Base-by-base conservation (phyloP, 352 stramenopile genomes). In the Labyrinthula sp. region DNA sequence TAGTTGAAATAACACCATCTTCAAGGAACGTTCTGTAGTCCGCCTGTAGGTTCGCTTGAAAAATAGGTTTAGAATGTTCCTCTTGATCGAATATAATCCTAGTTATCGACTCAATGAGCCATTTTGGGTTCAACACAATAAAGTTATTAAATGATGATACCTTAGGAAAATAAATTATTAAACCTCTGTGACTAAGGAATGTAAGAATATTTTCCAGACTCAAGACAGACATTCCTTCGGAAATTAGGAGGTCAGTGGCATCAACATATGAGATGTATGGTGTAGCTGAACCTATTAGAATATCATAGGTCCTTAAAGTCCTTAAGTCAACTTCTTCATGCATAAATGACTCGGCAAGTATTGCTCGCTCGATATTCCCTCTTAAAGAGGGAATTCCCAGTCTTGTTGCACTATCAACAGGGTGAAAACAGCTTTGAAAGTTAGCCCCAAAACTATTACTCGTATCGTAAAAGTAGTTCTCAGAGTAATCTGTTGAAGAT, bases 61-160 rank as follows among this genome's bases (percentile, higher is more conserved):
- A 52, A 2, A 3, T n/a, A 12, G 30, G 12, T 12, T 45, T 18
- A 4, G 25, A 31, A 2, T 39, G 22, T 12, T 52, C 20, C n/a
- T n/a, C n/a, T n/a, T n/a, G n/a, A 35, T 52, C 34, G 0, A 15
- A 10, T 14, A 52, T 52, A 15, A 52, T 28, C 15, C 30, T 20
- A 9, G 18, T 35, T 7, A 52, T 24, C 23, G 21, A 26, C 24
- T 52, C 35, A n/a, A 52, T 24, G 4, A 52, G 43, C 43, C 43
- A 52, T 20, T 52, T 31, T 14, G 43, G 43, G 31, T 52, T 30
- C n/a, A 35, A 45, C 17, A 52, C 34, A 3, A 52, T 6, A 7
- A 37, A 18, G 7, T 37, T n/a, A n/a, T n/a, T n/a, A n/a, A n/a
- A n/a, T n/a, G n/a, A n/a, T n/a, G n/a, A n/a, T n/a, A n/a, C n/a